Evolutionary conservation across 441 rosid genomes (phyloP).

Genomic region (Erysimum cheiri): DNA sequence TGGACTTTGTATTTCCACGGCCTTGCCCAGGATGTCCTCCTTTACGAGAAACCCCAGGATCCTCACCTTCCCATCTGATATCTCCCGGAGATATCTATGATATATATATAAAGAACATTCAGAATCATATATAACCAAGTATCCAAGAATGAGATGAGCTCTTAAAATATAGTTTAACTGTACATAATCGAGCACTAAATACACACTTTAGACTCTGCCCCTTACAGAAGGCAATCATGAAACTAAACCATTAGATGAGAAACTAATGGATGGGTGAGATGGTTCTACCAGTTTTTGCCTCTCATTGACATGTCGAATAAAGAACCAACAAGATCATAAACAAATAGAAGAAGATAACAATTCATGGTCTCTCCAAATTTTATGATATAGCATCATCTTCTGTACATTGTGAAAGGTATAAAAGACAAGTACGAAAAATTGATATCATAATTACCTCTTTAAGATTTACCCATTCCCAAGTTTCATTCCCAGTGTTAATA

Average conservation of each 20-base stretch:
- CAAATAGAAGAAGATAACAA: slow-evolving; percentile 18
- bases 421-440: not conserved
- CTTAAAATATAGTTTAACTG: not conserved
- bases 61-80: slow-evolving; percentile 92
- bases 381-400: slow-evolving; percentile 18
- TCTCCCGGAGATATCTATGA: slow-evolving; percentile 86
- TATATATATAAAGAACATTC: slow-evolving; percentile 19
- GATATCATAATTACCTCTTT: slow-evolving; percentile 73
- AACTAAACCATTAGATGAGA: slow-evolving; percentile 12
- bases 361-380: not conserved
- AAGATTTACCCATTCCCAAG: slow-evolving; percentile 99
- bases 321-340: slow-evolving; percentile 7
- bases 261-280: not conserved
- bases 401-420: slow-evolving; percentile 14
- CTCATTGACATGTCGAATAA: slow-evolving; percentile 3
- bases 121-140: slow-evolving; percentile 3
- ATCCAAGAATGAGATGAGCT: slow-evolving; percentile 23
- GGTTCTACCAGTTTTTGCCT: slow-evolving; percentile 7
- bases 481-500: slow-evolving; percentile 73
- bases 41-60: slow-evolving; percentile 71
- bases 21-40: slow-evolving; percentile 89
- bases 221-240: slow-evolving; percentile 8
- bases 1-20: slow-evolving; percentile 73
- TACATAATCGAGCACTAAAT: not conserved
- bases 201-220: not conserved